Evolutionary conservation across 108 stramenopile genomes (phyloP).

Genomic region (Fistulifera pelliculosa): DNA sequence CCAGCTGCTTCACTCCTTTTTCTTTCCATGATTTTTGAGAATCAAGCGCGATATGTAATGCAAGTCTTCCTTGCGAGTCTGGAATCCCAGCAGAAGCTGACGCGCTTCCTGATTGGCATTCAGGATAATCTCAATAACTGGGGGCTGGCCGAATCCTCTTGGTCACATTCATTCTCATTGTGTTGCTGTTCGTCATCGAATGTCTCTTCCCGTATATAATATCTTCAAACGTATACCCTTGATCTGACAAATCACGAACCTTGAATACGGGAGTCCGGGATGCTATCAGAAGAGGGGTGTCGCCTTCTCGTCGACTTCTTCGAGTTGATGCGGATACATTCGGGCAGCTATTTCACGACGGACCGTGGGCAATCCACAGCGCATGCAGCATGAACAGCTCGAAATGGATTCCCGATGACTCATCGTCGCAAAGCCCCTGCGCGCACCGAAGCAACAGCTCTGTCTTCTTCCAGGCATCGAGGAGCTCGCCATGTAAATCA

Average conservation of each 20-base stretch:
- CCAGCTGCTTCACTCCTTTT: slow-evolving; percentile 12
- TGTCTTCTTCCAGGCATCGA: slow-evolving; percentile 52
- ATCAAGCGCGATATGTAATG: slow-evolving; percentile 43
- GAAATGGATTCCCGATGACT: slow-evolving; percentile 17
- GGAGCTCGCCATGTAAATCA: slow-evolving; percentile 42
- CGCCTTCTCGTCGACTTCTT: slow-evolving; percentile 31
- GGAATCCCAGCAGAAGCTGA: slow-evolving; percentile 21
- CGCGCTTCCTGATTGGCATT: slow-evolving; percentile 20
- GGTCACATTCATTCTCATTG: slow-evolving; percentile 12
- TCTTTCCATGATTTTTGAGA: slow-evolving; percentile 37
- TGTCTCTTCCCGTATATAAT: slow-evolving; percentile 23
- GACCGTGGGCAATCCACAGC: slow-evolving; percentile 52
- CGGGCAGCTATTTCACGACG: slow-evolving; percentile 45
- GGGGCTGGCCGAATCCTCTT: slow-evolving; percentile 10
- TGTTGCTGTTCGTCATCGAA: slow-evolving; percentile 19
- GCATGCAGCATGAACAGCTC: slow-evolving; percentile 38
- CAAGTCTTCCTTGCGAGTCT: slow-evolving; percentile 33
- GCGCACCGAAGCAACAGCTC: slow-evolving; percentile 30
- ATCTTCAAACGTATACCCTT: slow-evolving; percentile 37
- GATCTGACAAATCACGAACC: slow-evolving; percentile 50
- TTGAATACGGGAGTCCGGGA: slow-evolving; percentile 37
- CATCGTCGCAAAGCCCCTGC: not conserved
- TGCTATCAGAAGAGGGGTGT: slow-evolving; percentile 43
- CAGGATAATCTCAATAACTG: slow-evolving; percentile 22
- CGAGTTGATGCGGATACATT: slow-evolving; percentile 32